Evolutionary conservation across 768 basidiomycete genomes (phyloP).

Genomic region (Dentipellis sp.): DNA sequence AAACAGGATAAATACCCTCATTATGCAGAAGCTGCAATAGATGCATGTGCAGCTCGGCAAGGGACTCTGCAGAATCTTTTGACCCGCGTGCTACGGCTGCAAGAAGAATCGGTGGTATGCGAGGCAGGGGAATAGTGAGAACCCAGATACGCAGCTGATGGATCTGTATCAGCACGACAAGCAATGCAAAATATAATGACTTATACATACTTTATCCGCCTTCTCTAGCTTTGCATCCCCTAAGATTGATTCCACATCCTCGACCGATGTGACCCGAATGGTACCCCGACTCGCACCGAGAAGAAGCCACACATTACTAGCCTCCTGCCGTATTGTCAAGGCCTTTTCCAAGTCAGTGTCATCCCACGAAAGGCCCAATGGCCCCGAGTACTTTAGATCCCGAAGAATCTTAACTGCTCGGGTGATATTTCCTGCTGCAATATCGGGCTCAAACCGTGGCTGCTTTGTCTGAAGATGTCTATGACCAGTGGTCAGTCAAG

Average conservation of each 20-base stretch:
- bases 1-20: background rate
- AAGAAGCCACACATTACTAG: background rate
- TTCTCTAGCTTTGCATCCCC: background rate
- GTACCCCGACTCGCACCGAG: background rate
- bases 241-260: background rate
- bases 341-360: background rate
- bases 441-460: background rate
- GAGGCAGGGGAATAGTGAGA: background rate
- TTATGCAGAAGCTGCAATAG: background rate
- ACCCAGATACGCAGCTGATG: background rate
- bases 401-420: background rate
- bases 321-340: background rate
- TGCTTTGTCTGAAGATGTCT: background rate
- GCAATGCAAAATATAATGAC: too few relatives aligned
- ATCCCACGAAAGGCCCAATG: background rate
- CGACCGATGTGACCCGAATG: background rate
- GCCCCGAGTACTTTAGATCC: background rate
- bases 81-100: background rate
- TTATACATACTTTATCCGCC: background rate
- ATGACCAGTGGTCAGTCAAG: background rate
- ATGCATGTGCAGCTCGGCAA: background rate
- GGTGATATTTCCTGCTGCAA: background rate
- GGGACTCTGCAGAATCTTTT: background rate
- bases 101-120: background rate
- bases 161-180: too few relatives aligned